Percentiles rank a stretch among this genome's conserved stretches.
Conservation (phyloP, 306 rosid species). For the Medicago truncatula region DNA sequence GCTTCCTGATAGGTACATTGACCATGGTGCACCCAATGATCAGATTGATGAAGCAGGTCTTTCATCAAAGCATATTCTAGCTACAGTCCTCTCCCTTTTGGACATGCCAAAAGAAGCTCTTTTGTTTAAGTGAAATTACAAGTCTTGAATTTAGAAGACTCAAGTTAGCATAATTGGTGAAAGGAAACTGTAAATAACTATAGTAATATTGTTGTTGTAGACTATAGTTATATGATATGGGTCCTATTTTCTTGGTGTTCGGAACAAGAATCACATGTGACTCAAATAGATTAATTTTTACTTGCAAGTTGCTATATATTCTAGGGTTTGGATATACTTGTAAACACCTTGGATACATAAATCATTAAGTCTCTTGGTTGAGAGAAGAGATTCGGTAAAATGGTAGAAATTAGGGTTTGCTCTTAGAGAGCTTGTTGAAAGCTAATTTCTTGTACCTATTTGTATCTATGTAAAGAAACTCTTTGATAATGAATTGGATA, state of each 20-base stretch:
- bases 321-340: no score
- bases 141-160: constrained; percentile 8
- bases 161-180: constrained; percentile 10
- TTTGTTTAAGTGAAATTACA: constrained; percentile 49
- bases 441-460: no score
- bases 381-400: no score
- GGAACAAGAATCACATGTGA: background rate
- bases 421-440: no score
- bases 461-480: no score
- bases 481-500: no score
- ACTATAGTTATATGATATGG: background rate
- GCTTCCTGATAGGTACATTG: constrained; percentile 93
- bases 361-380: no score
- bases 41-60: constrained; percentile 81
- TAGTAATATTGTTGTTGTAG: background rate
- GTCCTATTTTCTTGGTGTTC: background rate
- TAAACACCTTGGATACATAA: no score
- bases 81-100: constrained; percentile 70
- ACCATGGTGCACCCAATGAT: constrained; percentile 78
- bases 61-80: constrained; percentile 76
- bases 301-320: background rate
- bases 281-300: constrained; percentile 12
- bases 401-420: no score
- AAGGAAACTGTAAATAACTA: constrained; percentile 34
- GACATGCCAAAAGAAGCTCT: constrained; percentile 81